These are phyloP conservation scores for Flaveria trinervia DNA, from an alignment of 129 eudicot genomes.

Conservation along the genomic window DNA sequence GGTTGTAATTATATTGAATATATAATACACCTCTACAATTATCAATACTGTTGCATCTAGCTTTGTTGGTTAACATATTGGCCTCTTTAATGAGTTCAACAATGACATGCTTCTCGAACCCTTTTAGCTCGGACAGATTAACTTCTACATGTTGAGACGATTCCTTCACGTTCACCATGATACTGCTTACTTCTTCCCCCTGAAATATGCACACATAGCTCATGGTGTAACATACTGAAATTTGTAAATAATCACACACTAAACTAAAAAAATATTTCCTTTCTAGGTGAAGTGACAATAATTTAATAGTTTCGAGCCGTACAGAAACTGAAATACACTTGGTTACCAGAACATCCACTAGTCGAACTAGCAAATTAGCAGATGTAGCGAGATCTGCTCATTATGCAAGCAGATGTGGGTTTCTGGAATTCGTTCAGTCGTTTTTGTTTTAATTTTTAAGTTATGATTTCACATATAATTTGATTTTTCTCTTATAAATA, in stretches of 20 bases:
- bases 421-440: no score
- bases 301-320: no score
- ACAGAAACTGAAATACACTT: no score
- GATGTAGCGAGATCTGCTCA: no score
- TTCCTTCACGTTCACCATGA: conserved; percentile 57
- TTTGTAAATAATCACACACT: not conserved
- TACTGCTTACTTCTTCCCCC: conserved; percentile 81
- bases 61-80: conserved; percentile 30
- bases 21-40: conserved; percentile 53
- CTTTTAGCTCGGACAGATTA: conserved; percentile 66
- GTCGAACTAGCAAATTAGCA: no score
- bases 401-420: no score
- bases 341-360: no score
- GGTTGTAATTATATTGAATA: conserved; percentile 6
- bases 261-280: not conserved
- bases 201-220: conserved; percentile 20
- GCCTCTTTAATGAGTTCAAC: conserved; percentile 73
- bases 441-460: no score
- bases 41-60: conserved; percentile 23
- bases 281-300: no score
- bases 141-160: conserved; percentile 71
- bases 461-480: no score
- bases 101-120: conserved; percentile 81
- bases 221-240: not conserved
- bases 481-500: no score